Evolutionary conservation across 1,284 basidiomycete genomes (phyloP).

Genomic region (Apiotrichum montevideense): DNA sequence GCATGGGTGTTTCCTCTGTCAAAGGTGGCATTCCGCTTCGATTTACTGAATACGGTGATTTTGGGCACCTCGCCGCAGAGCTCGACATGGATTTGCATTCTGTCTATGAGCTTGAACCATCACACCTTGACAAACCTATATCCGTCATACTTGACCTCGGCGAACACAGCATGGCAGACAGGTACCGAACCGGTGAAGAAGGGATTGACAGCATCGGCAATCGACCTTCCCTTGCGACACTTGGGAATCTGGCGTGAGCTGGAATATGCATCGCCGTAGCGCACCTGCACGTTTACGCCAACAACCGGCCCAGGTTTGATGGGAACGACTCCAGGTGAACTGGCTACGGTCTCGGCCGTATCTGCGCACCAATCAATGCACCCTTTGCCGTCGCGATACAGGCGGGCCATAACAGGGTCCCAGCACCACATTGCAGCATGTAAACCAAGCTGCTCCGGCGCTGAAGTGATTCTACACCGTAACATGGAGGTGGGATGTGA

Average conservation of each 20-base stretch:
- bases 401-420: slow-evolving; percentile 59
- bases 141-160: slow-evolving; percentile 85
- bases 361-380: slow-evolving; percentile 58
- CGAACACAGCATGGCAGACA: slow-evolving; percentile 55
- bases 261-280: slow-evolving; percentile 1
- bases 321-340: neutral
- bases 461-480: slow-evolving; percentile 24
- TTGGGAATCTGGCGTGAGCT: slow-evolving; percentile 61
- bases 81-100: slow-evolving; percentile 72
- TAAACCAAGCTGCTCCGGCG: slow-evolving; percentile 54
- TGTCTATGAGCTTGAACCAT: slow-evolving; percentile 17
- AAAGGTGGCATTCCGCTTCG: slow-evolving; percentile 66
- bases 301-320: slow-evolving; percentile 43
- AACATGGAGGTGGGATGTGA: slow-evolving; percentile 33
- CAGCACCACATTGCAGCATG: slow-evolving; percentile 64
- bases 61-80: slow-evolving; percentile 47
- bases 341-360: slow-evolving; percentile 49
- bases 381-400: slow-evolving; percentile 54
- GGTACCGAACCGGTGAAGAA: slow-evolving; percentile 37
- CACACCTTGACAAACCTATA: slow-evolving; percentile 53
- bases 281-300: slow-evolving; percentile 57
- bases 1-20: slow-evolving; percentile 64
- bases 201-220: slow-evolving; percentile 54
- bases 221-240: slow-evolving; percentile 62
- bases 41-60: slow-evolving; percentile 78